phyloP scores from a whole-genome alignment of 2,329 filamentous ascomycete species.

The Colletotrichum somersetense region DNA sequence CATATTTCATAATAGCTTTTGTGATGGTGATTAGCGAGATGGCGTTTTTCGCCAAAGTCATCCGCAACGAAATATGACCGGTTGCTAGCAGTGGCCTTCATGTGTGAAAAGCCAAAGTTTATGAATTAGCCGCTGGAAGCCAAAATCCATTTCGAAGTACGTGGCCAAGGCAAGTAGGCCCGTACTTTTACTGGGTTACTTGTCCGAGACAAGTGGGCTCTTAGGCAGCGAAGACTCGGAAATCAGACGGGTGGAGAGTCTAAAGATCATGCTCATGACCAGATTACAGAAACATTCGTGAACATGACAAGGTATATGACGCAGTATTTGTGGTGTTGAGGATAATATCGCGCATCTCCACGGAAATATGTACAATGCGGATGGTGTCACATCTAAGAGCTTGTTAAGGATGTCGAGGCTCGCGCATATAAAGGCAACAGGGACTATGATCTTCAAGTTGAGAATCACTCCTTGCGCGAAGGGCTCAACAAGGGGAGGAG shows the following conservation, averaged over 20 bases:
- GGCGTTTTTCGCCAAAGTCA: too few relatives aligned
- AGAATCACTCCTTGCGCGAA: constrained; percentile 91
- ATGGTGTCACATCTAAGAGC: constrained; percentile 81
- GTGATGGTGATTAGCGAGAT: too few relatives aligned
- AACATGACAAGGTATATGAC: constrained; percentile 59
- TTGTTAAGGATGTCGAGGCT: constrained; percentile 94
- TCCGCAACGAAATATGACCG: too few relatives aligned
- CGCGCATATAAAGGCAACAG: constrained; percentile 91
- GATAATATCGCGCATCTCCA: constrained; percentile 80
- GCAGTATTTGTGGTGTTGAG: constrained; percentile 63
- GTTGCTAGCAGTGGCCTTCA: too few relatives aligned
- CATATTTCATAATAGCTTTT: too few relatives aligned
- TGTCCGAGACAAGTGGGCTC: neutral
- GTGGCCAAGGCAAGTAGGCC: neutral
- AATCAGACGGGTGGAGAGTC: too few relatives aligned
- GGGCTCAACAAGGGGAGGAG: constrained; percentile 91
- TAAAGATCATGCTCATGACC: too few relatives aligned
- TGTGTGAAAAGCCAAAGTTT: too few relatives aligned
- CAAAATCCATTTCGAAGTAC: too few relatives aligned
- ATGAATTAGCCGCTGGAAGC: too few relatives aligned
- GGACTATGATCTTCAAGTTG: constrained; percentile 89
- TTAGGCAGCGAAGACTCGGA: neutral
- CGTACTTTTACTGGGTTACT: neutral
- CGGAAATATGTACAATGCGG: constrained; percentile 92
- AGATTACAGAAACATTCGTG: too few relatives aligned